These are phyloP conservation scores for Acrocalymma vagum DNA, from an alignment of 2,329 filamentous ascomycete species.

Conservation along the genomic window DNA sequence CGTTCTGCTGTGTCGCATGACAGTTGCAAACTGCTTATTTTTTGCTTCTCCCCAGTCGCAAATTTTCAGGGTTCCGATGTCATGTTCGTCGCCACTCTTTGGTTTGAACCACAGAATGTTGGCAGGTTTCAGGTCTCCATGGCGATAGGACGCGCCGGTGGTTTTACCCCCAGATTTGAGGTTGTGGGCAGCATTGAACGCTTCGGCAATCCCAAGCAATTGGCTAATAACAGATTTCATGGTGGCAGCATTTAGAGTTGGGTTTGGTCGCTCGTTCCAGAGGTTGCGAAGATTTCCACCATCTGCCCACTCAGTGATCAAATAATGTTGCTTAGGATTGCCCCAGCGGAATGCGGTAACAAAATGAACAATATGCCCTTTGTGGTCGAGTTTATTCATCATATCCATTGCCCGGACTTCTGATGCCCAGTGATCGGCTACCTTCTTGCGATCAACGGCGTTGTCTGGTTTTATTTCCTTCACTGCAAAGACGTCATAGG, in stretches of 20 bases:
- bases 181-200: constrained; percentile 17
- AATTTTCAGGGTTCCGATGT: constrained; percentile 23
- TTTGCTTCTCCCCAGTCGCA: constrained; percentile 24
- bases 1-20: constrained; percentile 10
- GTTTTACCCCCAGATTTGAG: not conserved
- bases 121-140: constrained; percentile 48
- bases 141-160: constrained; percentile 20
- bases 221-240: constrained; percentile 13
- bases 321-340: constrained; percentile 14
- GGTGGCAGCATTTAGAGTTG: constrained; percentile 5
- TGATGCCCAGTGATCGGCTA: constrained; percentile 13
- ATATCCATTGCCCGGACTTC: constrained; percentile 18
- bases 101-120: constrained; percentile 46
- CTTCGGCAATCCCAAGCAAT: constrained; percentile 28
- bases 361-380: constrained; percentile 25
- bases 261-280: constrained; percentile 17
- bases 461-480: constrained; percentile 15
- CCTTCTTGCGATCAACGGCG: constrained; percentile 4
- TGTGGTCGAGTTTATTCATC: constrained; percentile 23
- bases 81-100: not conserved
- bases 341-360: constrained; percentile 21
- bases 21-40: constrained; percentile 2
- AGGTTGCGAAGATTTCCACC: constrained; percentile 25
- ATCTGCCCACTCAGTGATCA: constrained; percentile 33
- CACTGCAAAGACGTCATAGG: constrained; percentile 10